Percentiles rank a stretch among this genome's conserved stretches.
These are phyloP conservation scores for Thelonectria rubi DNA, from an alignment of 2,329 filamentous ascomycete species.

Conservation along the genomic window DNA sequence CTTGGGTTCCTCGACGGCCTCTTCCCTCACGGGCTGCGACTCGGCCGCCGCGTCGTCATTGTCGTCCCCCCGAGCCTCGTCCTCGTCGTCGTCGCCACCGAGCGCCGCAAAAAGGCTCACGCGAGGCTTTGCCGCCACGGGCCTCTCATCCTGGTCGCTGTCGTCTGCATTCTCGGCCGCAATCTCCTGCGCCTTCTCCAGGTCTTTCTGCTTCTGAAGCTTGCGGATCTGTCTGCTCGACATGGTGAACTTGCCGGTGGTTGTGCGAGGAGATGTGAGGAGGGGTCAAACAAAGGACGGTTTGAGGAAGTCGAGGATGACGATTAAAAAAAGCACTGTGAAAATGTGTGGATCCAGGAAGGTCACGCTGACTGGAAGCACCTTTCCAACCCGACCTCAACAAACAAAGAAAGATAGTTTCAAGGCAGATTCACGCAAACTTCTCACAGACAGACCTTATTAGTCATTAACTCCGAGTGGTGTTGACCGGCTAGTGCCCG, in stretches of 20 bases:
- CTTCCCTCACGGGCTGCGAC: slow-evolving; percentile 29
- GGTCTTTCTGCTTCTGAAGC: slow-evolving; percentile 60
- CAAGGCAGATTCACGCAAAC: no score
- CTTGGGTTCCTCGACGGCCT: slow-evolving; percentile 31
- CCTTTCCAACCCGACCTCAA: no score
- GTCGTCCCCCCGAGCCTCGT: slow-evolving; percentile 50
- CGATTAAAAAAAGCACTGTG: not conserved
- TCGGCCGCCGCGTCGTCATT: slow-evolving; percentile 44
- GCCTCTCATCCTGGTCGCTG: slow-evolving; percentile 45
- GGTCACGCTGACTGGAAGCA: no score
- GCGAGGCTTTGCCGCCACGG: slow-evolving; percentile 49
- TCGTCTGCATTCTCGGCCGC: slow-evolving; percentile 36
- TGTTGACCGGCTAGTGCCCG: not conserved
- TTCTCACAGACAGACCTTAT: no score
- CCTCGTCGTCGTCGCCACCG: slow-evolving; percentile 52
- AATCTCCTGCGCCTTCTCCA: slow-evolving; percentile 43
- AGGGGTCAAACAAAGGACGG: slow-evolving; percentile 18
- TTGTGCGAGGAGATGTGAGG: slow-evolving; percentile 23
- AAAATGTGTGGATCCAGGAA: no score
- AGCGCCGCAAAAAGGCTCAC: slow-evolving; percentile 63
- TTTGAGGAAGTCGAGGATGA: not conserved
- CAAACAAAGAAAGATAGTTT: no score
- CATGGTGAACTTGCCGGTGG: slow-evolving; percentile 48
- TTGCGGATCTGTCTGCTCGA: slow-evolving; percentile 62
- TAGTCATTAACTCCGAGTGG: slow-evolving; percentile 3